Evolutionary conservation across 257 asterid species (phyloP).

Genomic region (Anisodus acutangulus): DNA sequence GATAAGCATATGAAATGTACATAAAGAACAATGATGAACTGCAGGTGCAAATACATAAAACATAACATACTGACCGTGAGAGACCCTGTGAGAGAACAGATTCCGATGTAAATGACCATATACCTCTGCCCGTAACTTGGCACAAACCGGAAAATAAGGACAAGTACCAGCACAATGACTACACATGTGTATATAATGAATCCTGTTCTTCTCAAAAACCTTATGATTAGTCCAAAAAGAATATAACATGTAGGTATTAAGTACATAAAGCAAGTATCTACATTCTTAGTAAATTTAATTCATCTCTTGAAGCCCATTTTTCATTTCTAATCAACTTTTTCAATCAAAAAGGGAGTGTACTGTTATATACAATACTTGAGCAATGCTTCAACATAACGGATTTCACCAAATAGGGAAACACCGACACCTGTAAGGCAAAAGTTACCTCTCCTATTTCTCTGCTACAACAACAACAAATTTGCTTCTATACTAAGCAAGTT

Average conservation of each 20-base stretch:
- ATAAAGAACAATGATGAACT: background rate
- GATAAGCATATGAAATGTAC: background rate
- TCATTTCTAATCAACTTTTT: no score
- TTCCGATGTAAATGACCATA: constrained; percentile 81
- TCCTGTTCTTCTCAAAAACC: constrained; percentile 48
- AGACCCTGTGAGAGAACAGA: constrained; percentile 86
- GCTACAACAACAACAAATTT: background rate
- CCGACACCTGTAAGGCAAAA: background rate
- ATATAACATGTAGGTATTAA: background rate
- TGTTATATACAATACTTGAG: background rate
- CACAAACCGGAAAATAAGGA: constrained; percentile 56
- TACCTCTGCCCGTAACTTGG: constrained; percentile 77
- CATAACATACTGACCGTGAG: constrained; percentile 61
- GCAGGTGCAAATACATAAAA: background rate
- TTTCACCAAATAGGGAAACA: no score
- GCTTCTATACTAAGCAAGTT: background rate
- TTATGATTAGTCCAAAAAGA: background rate
- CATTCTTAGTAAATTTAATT: background rate
- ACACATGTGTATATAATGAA: constrained; percentile 57
- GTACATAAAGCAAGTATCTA: background rate
- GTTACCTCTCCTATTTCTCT: background rate
- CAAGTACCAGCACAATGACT: constrained; percentile 47
- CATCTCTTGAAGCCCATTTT: no score
- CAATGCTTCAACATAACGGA: background rate
- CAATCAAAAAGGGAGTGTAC: background rate